These are phyloP conservation scores for Bacterosira constricta DNA, from an alignment of 108 stramenopile species.

Conservation along the genomic window DNA sequence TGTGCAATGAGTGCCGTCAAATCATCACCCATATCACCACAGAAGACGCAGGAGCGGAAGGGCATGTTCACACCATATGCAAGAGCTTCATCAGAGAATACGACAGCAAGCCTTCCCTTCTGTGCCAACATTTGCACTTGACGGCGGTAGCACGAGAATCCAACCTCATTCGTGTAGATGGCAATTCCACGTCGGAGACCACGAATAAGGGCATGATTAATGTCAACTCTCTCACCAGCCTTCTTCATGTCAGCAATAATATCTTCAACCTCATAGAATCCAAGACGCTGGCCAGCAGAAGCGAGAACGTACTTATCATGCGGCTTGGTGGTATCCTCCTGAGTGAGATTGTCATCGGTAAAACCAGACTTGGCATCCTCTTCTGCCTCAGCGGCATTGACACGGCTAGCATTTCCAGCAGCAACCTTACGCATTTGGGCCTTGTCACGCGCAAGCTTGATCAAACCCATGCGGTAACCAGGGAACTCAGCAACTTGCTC, in stretches of 20 bases:
- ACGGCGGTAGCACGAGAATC: slow-evolving; percentile 96
- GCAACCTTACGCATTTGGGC: slow-evolving; percentile 90
- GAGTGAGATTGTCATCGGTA: slow-evolving; percentile 78
- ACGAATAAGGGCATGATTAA: slow-evolving; percentile 95
- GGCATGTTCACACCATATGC: slow-evolving; percentile 99
- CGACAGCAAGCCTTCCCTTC: slow-evolving; percentile 97
- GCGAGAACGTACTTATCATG: slow-evolving; percentile 97
- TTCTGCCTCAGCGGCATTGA: slow-evolving; percentile 90
- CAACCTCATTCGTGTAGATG: slow-evolving; percentile 98
- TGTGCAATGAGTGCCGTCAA: slow-evolving; percentile 96
- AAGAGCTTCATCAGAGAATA: slow-evolving; percentile 97
- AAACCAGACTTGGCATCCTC: slow-evolving; percentile 93
- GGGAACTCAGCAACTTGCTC: slow-evolving; percentile 93
- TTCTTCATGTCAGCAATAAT: slow-evolving; percentile 95
- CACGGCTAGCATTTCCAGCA: slow-evolving; percentile 86
- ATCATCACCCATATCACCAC: slow-evolving; percentile 93
- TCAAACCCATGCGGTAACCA: slow-evolving; percentile 89
- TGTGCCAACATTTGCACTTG: slow-evolving; percentile 97
- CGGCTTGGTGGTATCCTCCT: slow-evolving; percentile 95
- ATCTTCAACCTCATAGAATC: slow-evolving; percentile 93
- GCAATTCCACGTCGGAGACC: slow-evolving; percentile 98
- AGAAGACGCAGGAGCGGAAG: slow-evolving; percentile 98
- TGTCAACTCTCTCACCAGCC: slow-evolving; percentile 86
- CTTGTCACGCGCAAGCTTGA: slow-evolving; percentile 86
- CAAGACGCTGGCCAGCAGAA: slow-evolving; percentile 88